phyloP scores from a whole-genome alignment of 2,329 filamentous ascomycete genomes.

The Geosmithia morbida region DNA sequence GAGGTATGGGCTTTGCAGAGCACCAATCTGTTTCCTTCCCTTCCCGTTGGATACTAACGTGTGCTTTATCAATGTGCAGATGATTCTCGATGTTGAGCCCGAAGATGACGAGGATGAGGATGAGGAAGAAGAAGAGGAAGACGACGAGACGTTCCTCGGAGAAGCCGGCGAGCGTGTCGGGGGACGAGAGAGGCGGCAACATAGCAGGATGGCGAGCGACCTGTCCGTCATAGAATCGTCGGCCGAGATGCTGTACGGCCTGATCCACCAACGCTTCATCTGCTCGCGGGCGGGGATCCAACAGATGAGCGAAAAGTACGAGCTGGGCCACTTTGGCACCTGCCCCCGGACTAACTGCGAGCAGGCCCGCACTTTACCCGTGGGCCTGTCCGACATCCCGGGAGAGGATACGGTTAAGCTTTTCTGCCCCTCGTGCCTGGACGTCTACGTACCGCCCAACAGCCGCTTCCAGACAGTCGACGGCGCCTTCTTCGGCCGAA shows the following conservation, averaged over 20 bases:
- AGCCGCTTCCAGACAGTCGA: constrained; percentile 95
- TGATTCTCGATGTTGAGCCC: constrained; percentile 97
- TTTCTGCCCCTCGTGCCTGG: constrained; percentile 91
- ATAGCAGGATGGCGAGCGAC: constrained; percentile 78
- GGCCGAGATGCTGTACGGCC: constrained; percentile 93
- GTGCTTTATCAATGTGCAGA: constrained; percentile 27
- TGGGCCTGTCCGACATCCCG: constrained; percentile 86
- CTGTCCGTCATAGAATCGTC: constrained; percentile 92
- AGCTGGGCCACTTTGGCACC: constrained; percentile 86
- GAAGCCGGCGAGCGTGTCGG: constrained; percentile 43
- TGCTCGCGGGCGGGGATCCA: constrained; percentile 92
- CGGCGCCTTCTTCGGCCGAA: constrained; percentile 94
- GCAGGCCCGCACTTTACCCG: constrained; percentile 77
- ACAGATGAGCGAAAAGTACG: constrained; percentile 99
- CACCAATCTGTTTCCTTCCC: no score
- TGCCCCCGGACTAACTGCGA: constrained; percentile 94
- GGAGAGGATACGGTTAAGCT: constrained; percentile 97
- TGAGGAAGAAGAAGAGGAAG: constrained; percentile 63
- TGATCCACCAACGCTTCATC: constrained; percentile 98
- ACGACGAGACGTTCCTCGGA: constrained; percentile 47
- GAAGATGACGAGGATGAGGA: constrained; percentile 86
- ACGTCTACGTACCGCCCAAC: constrained; percentile 95
- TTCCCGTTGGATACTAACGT: not conserved
- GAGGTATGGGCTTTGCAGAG: constrained; percentile 38
- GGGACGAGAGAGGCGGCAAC: constrained; percentile 54